Conservation (phyloP, 2,329 filamentous ascomycete species). For the Ophiostoma angusticollis region DNA sequence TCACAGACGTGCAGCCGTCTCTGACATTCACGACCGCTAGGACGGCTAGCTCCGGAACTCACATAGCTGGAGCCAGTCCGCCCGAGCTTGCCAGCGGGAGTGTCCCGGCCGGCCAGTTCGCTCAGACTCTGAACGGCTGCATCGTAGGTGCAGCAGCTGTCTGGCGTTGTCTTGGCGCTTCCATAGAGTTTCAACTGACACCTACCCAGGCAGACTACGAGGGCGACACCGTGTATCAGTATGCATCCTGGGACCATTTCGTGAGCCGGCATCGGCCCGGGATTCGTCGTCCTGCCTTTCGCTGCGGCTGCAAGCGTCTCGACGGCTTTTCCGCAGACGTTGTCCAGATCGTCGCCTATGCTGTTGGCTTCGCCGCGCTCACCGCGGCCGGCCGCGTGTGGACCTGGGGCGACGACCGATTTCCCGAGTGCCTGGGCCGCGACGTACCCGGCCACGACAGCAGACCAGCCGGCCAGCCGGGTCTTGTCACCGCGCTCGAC, state of each 20-base stretch:
- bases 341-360: constrained; percentile 32
- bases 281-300: too few species aligned
- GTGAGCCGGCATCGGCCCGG: neutral
- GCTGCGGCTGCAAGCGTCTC: constrained; percentile 13
- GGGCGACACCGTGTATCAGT: constrained; percentile 18
- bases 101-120: constrained; percentile 6
- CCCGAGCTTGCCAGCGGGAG: neutral
- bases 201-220: constrained; percentile 16
- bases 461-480: constrained; percentile 34
- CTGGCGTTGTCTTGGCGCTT: neutral
- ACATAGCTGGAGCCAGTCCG: too few species aligned
- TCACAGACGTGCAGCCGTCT: constrained; percentile 25
- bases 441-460: constrained; percentile 26
- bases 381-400: constrained; percentile 31
- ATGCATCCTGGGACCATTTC: constrained; percentile 13
- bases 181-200: neutral
- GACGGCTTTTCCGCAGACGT: constrained; percentile 17
- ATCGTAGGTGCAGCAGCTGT: constrained; percentile 18
- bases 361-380: constrained; percentile 36
- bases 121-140: constrained; percentile 19
- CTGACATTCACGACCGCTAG: constrained; percentile 36
- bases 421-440: constrained; percentile 42
- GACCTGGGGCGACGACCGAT: constrained; percentile 47
- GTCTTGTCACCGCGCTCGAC: constrained; percentile 33
- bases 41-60: constrained; percentile 11